A percentile compares a stretch with the other conserved stretches of the same genome.
Conservation (phyloP, 208 protist species). For the Trypanosoma avium region DNA sequence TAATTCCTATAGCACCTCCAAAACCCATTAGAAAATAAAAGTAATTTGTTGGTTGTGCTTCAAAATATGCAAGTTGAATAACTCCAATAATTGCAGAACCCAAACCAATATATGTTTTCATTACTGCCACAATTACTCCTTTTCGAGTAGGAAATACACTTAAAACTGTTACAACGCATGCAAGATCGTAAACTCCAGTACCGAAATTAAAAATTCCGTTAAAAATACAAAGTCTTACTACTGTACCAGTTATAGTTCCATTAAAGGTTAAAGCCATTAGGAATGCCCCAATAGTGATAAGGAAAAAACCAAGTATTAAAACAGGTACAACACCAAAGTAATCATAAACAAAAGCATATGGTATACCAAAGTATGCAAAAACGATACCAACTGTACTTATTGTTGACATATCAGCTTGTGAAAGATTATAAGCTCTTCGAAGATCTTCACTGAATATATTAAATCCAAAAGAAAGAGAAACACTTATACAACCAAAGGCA, state of each 20-base stretch:
- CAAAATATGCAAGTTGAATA: conserved; percentile 72
- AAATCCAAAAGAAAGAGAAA: conserved; percentile 71
- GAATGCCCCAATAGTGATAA: conserved; percentile 53
- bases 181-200: conserved; percentile 74
- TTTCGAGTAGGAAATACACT: conserved; percentile 73
- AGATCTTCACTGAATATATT: conserved; percentile 76
- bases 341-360: conserved; percentile 69
- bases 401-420: conserved; percentile 67
- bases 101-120: conserved; percentile 87
- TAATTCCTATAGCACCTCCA: conserved; percentile 37
- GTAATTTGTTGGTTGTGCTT: conserved; percentile 44
- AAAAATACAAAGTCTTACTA: conserved; percentile 60
- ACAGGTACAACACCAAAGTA: conserved; percentile 70
- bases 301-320: conserved; percentile 49
- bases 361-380: conserved; percentile 56
- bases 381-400: conserved; percentile 70
- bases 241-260: conserved; percentile 44
- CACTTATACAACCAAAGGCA: conserved; percentile 58
- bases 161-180: conserved; percentile 70
- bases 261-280: conserved; percentile 65
- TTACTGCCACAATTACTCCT: conserved; percentile 75
- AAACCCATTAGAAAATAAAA: conserved; percentile 61
- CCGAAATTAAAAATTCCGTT: conserved; percentile 55
- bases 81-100: conserved; percentile 73
- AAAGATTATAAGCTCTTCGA: conserved; percentile 63